Percentiles rank a stretch among this genome's conserved stretches.
phyloP scores from a whole-genome alignment of 2,329 filamentous ascomycete species.

The Colletotrichum ledebouriae region DNA sequence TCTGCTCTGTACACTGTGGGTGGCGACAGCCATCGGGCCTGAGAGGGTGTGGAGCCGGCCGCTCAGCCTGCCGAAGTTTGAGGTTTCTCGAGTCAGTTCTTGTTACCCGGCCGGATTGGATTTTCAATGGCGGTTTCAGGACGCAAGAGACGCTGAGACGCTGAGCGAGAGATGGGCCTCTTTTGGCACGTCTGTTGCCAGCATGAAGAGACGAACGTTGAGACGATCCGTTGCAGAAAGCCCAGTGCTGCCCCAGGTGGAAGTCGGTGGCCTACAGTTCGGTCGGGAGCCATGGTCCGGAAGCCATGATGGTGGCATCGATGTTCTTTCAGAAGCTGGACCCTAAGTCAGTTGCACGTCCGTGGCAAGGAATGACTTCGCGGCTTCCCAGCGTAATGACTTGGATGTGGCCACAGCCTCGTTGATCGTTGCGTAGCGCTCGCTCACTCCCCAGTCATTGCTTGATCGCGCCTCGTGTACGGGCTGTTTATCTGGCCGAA shows the following conservation, averaged over 20 bases:
- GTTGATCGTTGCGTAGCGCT: slow-evolving; percentile 1
- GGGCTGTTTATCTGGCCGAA: not conserved
- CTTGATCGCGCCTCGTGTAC: not conserved
- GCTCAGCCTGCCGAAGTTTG: slow-evolving; percentile 25
- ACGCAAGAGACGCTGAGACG: slow-evolving; percentile 12
- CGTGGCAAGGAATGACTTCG: slow-evolving; percentile 6
- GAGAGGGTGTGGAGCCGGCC: slow-evolving; percentile 35
- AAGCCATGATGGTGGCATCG: slow-evolving; percentile 23
- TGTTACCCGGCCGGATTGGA: slow-evolving; percentile 36
- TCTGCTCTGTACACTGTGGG: not conserved
- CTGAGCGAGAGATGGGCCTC: slow-evolving; percentile 32
- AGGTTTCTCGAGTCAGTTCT: slow-evolving; percentile 30
- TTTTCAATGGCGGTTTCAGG: slow-evolving; percentile 41
- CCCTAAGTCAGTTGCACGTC: slow-evolving; percentile 17
- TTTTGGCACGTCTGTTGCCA: slow-evolving; percentile 5
- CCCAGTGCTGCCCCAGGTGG: slow-evolving; percentile 42
- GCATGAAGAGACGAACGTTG: slow-evolving; percentile 39
- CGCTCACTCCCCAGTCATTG: not conserved
- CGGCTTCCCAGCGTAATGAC: slow-evolving; percentile 10
- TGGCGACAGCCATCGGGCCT: slow-evolving; percentile 24
- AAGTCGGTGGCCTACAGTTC: slow-evolving; percentile 32
- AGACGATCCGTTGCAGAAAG: slow-evolving; percentile 16
- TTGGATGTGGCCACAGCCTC: slow-evolving; percentile 8
- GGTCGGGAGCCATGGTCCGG: slow-evolving; percentile 16
- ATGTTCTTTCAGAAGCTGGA: slow-evolving; percentile 35